A percentile compares a stretch with the other conserved stretches of the same genome.
Evolutionary conservation across 177 flowering plant genomes (phyloP).

Genomic region (Telopea speciosissima): DNA sequence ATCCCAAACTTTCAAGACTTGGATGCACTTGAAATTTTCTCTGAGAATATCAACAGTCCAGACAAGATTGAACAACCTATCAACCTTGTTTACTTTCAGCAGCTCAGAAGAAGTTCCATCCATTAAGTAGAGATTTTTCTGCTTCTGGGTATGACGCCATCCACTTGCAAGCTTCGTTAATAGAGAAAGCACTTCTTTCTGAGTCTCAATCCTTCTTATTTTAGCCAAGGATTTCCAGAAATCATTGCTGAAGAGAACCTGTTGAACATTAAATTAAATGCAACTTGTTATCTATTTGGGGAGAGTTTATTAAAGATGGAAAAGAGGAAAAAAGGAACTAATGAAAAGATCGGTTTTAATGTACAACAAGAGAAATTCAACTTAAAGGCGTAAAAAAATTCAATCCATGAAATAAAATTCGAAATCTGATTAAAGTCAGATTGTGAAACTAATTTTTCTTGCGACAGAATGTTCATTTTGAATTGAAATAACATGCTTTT

Average conservation of each 20-base stretch:
- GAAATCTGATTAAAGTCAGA: background rate
- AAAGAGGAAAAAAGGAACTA: background rate
- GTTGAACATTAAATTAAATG: background rate
- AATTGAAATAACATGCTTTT: background rate
- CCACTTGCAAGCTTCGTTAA: conserved; percentile 42
- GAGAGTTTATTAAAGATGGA: background rate
- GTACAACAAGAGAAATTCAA: background rate
- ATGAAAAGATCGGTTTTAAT: background rate
- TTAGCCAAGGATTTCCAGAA: conserved; percentile 30
- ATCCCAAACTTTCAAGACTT: conserved; percentile 1
- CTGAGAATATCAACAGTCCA: conserved; percentile 29
- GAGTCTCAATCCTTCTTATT: conserved; percentile 10
- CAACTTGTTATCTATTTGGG: background rate
- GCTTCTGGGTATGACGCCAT: conserved; percentile 26
- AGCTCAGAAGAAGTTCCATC: conserved; percentile 19
- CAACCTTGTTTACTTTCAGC: conserved; percentile 21
- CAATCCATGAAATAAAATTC: background rate
- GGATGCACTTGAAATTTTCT: conserved; percentile 17
- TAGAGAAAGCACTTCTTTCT: conserved; percentile 21
- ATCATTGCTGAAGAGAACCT: conserved; percentile 28
- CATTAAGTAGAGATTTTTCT: conserved; percentile 1
- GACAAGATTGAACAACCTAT: conserved; percentile 16
- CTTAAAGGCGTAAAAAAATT: too few species aligned
- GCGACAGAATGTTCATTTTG: background rate
- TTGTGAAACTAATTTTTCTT: background rate